Evolutionary conservation across 2,329 filamentous ascomycete genomes (phyloP), one percentile per base, ranked within the genome.

Genomic region (Pseudonectria buxi): DNA sequence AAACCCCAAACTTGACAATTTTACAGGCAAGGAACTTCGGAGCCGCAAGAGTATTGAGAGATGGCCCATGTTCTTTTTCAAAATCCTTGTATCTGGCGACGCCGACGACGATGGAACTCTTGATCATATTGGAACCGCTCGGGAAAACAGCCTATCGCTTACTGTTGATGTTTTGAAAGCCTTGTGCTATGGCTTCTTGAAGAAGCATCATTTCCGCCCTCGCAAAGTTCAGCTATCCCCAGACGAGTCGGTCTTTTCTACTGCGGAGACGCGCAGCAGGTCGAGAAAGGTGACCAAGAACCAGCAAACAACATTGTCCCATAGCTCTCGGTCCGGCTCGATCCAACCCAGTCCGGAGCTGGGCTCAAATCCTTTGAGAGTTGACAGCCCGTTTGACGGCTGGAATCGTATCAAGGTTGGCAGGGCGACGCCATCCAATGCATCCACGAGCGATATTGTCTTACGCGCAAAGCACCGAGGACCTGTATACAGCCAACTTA

Each of bases 1-100:
- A 6, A 60, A 26, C 50, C 41, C 47, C 39, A 75, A 70, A 39
- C 57, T 50, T 6, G 65, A 71, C 18, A 64, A 63, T 2, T 73
- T 67, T 36, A 74, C 68, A 1, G 62, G 57, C 24, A 71, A 62
- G 43, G 73, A 78, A 39, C 46, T 74, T 14, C 45, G 26, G 77
- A 68, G 50, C 59, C 62, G 10, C 71, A 53, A 86, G 54, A 71
- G 78, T 0, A 65, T 89, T 9, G 87, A 95, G 51, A 74, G 78
- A 33, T 92, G 86, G 79, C 88, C 90, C 0, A 90, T 90, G 80
- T 96, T 95, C 51, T 83, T 81, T 49, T 62, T 96, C n/a, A 76
- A 76, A 18, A 74, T 95, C 25, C 29, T 62, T 68, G 3, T 50
- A 72, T 26, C 36, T 14, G 35, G 30, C 30, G 36, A 38, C 10